Conservation (phyloP, 805 yeast genomes). For the Metschnikowia gelsemii region DNA sequence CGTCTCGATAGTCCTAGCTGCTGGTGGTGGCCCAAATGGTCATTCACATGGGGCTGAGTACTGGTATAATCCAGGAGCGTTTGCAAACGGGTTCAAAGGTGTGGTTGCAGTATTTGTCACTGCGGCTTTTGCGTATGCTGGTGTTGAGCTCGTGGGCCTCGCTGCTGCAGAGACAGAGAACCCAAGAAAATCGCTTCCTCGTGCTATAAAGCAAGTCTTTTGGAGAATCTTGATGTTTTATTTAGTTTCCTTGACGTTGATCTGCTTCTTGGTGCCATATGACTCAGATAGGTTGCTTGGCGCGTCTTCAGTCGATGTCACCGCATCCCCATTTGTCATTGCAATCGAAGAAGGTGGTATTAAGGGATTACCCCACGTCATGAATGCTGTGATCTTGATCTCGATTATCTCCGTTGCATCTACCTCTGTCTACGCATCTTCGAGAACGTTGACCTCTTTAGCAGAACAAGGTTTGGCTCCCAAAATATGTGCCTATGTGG, state of each 20-base stretch:
- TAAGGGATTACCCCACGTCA: slow-evolving; percentile 58
- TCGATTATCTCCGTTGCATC: slow-evolving; percentile 73
- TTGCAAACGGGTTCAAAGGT: slow-evolving; percentile 65
- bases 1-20: slow-evolving; percentile 45
- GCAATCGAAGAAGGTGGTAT: slow-evolving; percentile 66
- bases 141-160: slow-evolving; percentile 70
- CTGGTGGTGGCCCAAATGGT: slow-evolving; percentile 57
- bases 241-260: slow-evolving; percentile 51
- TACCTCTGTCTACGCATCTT: slow-evolving; percentile 66
- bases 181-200: slow-evolving; percentile 66
- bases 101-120: slow-evolving; percentile 71
- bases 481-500: slow-evolving; percentile 61
- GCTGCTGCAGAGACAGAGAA: slow-evolving; percentile 76
- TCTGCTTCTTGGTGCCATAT: slow-evolving; percentile 73
- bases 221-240: slow-evolving; percentile 79
- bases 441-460: slow-evolving; percentile 57
- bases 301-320: slow-evolving; percentile 51
- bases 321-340: slow-evolving; percentile 78
- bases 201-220: slow-evolving; percentile 77
- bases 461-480: slow-evolving; percentile 69
- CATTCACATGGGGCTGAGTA: slow-evolving; percentile 56
- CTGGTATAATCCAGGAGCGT: slow-evolving; percentile 70
- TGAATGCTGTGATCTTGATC: slow-evolving; percentile 67
- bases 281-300: slow-evolving; percentile 43
- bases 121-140: slow-evolving; percentile 76